A percentile compares a stretch with the other conserved stretches of the same genome.
phyloP scores from a whole-genome alignment of 352 stramenopile species.

The Phytophthora syringae region DNA sequence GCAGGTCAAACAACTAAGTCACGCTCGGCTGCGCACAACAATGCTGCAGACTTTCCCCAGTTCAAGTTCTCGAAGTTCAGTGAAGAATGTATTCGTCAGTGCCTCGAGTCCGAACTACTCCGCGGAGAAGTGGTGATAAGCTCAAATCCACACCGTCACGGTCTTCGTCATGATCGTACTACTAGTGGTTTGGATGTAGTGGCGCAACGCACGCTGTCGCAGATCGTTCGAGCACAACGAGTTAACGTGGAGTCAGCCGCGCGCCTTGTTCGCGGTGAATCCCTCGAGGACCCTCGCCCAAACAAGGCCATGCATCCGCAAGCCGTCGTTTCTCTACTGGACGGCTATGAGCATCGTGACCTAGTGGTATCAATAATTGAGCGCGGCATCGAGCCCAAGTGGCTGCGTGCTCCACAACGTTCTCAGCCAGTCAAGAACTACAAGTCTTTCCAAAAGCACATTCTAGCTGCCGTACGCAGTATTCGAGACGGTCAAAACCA shows the following conservation, averaged over 20 bases:
- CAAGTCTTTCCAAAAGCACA: background rate
- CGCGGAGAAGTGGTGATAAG: background rate
- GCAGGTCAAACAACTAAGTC: background rate
- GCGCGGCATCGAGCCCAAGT: slow-evolving; percentile 3
- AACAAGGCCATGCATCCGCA: slow-evolving; percentile 1
- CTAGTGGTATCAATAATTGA: slow-evolving; percentile 1
- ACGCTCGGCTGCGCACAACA: background rate
- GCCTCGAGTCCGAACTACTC: background rate
- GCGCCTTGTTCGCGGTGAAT: background rate
- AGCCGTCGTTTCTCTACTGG: background rate
- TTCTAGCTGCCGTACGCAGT: background rate
- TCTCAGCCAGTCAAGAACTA: slow-evolving; percentile 7
- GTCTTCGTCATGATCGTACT: slow-evolving; percentile 1
- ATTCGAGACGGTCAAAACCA: slow-evolving; percentile 16
- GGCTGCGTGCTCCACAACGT: background rate
- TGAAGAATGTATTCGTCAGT: background rate
- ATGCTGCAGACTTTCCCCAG: background rate
- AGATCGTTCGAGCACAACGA: background rate
- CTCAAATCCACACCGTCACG: background rate
- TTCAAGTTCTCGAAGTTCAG: background rate
- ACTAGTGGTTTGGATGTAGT: background rate
- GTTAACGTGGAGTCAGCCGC: background rate
- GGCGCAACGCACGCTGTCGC: background rate
- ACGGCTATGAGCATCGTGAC: background rate
- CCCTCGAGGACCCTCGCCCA: background rate